Evolutionary conservation across 1,284 basidiomycete species (phyloP), one percentile per base, ranked within the genome.

Genomic region (Cryptococcus wingfieldii): DNA sequence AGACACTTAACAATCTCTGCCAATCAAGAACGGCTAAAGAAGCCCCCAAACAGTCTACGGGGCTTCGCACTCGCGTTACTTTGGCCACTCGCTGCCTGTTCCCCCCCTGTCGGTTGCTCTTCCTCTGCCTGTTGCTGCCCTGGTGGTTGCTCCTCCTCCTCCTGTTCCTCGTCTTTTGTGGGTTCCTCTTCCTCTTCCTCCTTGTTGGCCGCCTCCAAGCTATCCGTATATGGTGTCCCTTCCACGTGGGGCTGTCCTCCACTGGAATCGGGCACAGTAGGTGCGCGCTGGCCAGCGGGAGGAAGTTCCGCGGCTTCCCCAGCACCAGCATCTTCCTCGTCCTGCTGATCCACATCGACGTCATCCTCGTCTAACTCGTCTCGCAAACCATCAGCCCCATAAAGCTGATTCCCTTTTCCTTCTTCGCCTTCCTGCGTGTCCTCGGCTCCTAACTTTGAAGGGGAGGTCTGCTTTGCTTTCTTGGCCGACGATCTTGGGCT

Each of bases 51-150:
- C 7, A 34, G 7, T 34, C 4, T 34, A 34, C 31, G 31, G 31
- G 31, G 31, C 31, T 6, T 34, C 31, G 6, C 31, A 10, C 10
- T 34, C 7, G 31, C 31, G 10, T 10, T 34, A 10, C 10, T 34
- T 6, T 34, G 23, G 23, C 23, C 23, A 23, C 31, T 34, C 31
- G 23, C 31, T 10, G 31, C 31, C 31, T 34, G 31, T 47, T 73
- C 71, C 28, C 34, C 47, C 34, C 23, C 47, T 27, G 6, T 27
- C 7, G 54, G 48, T 19, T 54, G 28, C 12, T 58, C 38, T 16
- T 46, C 37, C 19, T 42, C 41, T 18, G 71, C 71, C 41, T 42
- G 7, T 5, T 42, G n/a, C 5, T 42, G n/a, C 19, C 44, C 54
- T 14, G 44, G 23, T 41, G 39, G 49, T 14, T 55, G 50, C 14